Evolutionary conservation across 2,329 filamentous ascomycete species (phyloP).

Genomic region (Fusarium brachygibbosum): DNA sequence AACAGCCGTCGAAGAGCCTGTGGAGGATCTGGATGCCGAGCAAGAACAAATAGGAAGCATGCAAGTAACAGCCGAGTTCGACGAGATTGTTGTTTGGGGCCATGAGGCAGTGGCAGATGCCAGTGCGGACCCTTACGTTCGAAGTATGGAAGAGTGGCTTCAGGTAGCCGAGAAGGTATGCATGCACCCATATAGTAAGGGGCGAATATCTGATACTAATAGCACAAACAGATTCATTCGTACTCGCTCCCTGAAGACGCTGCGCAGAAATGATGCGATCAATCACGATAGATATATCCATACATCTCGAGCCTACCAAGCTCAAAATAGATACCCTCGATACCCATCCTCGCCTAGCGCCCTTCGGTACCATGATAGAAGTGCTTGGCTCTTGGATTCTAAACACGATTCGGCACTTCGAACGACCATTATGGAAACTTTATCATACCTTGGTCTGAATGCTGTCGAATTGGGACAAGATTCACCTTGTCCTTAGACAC

Average conservation of each 20-base stretch:
- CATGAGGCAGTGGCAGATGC: constrained; percentile 77
- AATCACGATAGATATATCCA: not conserved
- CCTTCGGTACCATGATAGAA: not conserved
- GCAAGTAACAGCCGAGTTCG: constrained; percentile 76
- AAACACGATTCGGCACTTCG: too few species aligned
- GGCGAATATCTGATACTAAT: constrained; percentile 14
- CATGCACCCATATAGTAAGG: not conserved
- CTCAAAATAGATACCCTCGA: not conserved
- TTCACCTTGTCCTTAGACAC: too few species aligned
- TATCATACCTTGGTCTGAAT: too few species aligned
- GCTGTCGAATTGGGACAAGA: not conserved
- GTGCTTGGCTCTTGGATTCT: not conserved
- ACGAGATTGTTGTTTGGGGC: constrained; percentile 84
- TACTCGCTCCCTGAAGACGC: constrained; percentile 26
- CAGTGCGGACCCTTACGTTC: constrained; percentile 76
- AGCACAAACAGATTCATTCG: constrained; percentile 41
- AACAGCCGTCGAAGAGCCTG: constrained; percentile 55
- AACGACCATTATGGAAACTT: not conserved
- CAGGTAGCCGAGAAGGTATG: constrained; percentile 76
- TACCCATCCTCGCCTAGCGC: not conserved
- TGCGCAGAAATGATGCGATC: not conserved
- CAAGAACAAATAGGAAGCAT: constrained; percentile 64
- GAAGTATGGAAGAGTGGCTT: constrained; percentile 85
- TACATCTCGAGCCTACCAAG: not conserved
- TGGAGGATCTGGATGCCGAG: constrained; percentile 60